phyloP scores from a whole-genome alignment of 2,329 filamentous ascomycete genomes.

The Mycogone perniciosa region DNA sequence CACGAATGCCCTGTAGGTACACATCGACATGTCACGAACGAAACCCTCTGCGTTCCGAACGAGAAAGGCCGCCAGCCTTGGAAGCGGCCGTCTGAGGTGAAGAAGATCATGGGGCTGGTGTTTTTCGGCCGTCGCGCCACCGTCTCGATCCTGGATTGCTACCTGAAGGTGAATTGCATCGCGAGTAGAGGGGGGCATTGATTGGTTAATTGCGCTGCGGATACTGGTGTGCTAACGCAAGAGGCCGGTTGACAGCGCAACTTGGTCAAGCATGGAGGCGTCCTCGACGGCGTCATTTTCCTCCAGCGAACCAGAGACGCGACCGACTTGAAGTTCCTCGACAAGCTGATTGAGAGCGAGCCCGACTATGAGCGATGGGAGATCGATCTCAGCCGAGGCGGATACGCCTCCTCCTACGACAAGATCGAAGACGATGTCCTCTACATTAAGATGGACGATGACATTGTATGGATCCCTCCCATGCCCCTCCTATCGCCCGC shows the following conservation, averaged over 20 bases:
- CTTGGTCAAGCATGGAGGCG: conserved; percentile 37
- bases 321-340: conserved; percentile 34
- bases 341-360: conserved; percentile 31
- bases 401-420: conserved; percentile 36
- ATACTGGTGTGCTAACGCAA: not conserved
- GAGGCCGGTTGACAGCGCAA: conserved; percentile 28
- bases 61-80: conserved; percentile 5
- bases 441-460: conserved; percentile 34
- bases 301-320: conserved; percentile 35
- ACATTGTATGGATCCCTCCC: conserved; percentile 27
- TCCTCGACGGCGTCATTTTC: conserved; percentile 40
- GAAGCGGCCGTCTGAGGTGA: conserved; percentile 9
- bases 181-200: not conserved
- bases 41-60: conserved; percentile 2
- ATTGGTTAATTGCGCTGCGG: too few relatives aligned
- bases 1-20: conserved; percentile 4
- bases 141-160: conserved; percentile 42
- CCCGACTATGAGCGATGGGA: conserved; percentile 32
- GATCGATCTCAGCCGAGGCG: conserved; percentile 28
- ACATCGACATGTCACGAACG: conserved; percentile 1
- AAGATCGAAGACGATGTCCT: conserved; percentile 40
- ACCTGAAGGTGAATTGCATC: conserved; percentile 29
- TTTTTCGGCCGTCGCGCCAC: conserved; percentile 40
- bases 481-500: not conserved
- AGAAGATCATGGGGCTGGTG: conserved; percentile 39